These are phyloP conservation scores for Neurospora africana DNA, from an alignment of 495 filamentous ascomycete genomes.

Conservation along the genomic window DNA sequence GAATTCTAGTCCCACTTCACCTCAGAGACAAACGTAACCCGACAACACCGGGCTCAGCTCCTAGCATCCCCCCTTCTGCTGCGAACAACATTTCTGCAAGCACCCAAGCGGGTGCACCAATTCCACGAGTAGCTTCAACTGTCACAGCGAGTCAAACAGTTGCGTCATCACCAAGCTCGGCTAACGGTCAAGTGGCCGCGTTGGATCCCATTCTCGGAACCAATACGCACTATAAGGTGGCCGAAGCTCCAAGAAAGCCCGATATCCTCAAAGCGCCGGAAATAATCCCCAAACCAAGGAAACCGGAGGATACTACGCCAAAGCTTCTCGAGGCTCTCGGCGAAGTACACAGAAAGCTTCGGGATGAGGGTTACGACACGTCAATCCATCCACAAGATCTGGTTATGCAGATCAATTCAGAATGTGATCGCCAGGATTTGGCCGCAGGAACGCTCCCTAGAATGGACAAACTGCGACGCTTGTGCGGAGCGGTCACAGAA, in stretches of 20 bases:
- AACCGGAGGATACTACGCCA: background rate
- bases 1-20: constrained; percentile 4
- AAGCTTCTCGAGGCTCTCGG: background rate
- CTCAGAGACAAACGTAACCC: constrained; percentile 1
- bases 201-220: constrained; percentile 1
- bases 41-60: background rate
- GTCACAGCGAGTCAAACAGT: background rate
- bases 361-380: background rate
- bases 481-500: background rate
- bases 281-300: background rate
- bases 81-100: background rate
- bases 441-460: constrained; percentile 5
- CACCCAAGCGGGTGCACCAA: background rate
- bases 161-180: background rate
- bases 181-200: background rate
- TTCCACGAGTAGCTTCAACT: background rate
- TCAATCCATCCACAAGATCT: background rate
- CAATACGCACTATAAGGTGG: constrained; percentile 1
- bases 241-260: background rate
- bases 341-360: background rate
- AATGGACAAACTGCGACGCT: constrained; percentile 11
- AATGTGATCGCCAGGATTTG: background rate
- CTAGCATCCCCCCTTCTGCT: background rate
- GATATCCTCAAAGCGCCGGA: background rate
- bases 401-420: background rate